A percentile compares a stretch with the other conserved stretches of the same genome.
phyloP scores from a whole-genome alignment of 1,139 yeast species.

The Wickerhamomyces sp. region DNA sequence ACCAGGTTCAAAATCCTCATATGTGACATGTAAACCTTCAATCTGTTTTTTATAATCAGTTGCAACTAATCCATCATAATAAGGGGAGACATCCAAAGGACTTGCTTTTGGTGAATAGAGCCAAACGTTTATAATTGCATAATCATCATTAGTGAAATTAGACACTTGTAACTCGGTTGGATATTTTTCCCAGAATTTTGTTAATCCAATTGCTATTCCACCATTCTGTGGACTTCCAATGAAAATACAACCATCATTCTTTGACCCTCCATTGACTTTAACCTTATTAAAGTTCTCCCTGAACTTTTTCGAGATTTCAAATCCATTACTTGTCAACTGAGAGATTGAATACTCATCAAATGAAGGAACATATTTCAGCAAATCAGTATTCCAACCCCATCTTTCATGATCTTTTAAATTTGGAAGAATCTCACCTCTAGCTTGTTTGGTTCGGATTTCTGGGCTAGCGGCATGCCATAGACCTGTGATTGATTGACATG shows the following conservation, averaged over 20 bases:
- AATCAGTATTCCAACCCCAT: conserved; percentile 1
- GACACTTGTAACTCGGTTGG: conserved; percentile 8
- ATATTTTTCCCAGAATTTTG: conserved; percentile 17
- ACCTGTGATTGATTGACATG: background rate
- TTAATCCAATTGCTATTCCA: conserved; percentile 11
- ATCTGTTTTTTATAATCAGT: background rate
- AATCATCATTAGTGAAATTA: background rate
- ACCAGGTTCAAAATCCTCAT: conserved; percentile 1
- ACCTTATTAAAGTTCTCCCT: background rate
- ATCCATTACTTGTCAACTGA: conserved; percentile 1
- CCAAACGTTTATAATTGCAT: background rate
- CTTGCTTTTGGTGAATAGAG: background rate
- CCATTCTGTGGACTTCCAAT: conserved; percentile 5
- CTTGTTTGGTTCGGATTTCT: background rate
- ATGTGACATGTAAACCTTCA: background rate
- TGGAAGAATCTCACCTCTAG: background rate
- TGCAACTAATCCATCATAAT: conserved; percentile 1
- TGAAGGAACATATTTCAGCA: background rate
- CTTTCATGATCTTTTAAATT: background rate
- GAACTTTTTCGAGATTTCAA: background rate
- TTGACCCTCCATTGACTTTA: conserved; percentile 1
- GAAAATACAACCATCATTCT: background rate
- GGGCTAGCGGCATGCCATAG: background rate
- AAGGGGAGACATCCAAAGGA: background rate
- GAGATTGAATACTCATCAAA: conserved; percentile 1